phyloP scores from a whole-genome alignment of 2,329 filamentous ascomycete species.

The Tothia fuscella region DNA sequence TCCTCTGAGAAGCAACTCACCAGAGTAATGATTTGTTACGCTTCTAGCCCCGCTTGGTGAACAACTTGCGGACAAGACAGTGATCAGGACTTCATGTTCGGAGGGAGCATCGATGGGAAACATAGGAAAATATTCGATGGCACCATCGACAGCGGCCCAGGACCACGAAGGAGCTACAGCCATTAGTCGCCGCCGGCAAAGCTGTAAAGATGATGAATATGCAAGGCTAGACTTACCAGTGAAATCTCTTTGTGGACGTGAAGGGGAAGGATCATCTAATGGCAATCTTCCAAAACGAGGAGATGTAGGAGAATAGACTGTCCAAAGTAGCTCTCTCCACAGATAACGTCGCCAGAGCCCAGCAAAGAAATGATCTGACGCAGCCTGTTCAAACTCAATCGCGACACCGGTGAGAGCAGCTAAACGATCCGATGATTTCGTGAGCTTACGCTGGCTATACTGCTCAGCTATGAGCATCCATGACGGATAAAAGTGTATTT shows the following conservation, averaged over 20 bases:
- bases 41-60: no score
- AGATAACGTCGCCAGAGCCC: background rate
- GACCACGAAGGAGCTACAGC: background rate
- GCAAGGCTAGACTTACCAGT: background rate
- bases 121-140: no score
- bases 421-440: background rate
- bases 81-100: no score
- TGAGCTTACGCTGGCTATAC: background rate
- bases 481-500: background rate
- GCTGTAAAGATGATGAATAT: no score
- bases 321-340: background rate
- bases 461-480: background rate
- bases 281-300: no score
- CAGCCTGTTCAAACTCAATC: background rate
- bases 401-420: background rate
- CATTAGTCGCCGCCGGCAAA: no score
- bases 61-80: no score
- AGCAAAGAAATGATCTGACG: background rate
- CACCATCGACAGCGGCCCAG: background rate
- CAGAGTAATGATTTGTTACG: no score
- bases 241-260: background rate
- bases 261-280: no score
- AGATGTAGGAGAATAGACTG: no score
- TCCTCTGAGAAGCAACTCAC: no score
- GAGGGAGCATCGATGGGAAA: no score